Evolutionary conservation across 225 moss, liverwort and hornwort genomes (phyloP), one percentile per base, ranked within the genome.

Genomic region (Polytrichum formosum): DNA sequence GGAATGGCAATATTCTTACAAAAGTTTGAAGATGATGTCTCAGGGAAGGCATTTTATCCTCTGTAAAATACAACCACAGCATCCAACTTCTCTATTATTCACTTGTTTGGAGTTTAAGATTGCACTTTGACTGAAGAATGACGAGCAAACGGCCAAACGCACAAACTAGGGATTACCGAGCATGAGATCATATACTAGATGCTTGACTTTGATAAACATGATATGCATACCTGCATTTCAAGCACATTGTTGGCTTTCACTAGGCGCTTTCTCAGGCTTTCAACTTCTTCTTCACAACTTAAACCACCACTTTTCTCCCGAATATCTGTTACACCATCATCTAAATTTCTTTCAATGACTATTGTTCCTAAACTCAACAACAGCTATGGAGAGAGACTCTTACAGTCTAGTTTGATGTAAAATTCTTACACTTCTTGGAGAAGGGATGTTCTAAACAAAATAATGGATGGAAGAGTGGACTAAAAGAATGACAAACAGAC

Each of bases 1-100:
- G 46, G 0, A 46, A 46, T 46, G 46, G 46, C 46, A 46, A 46
- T 46, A 13, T 46, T 46, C 46, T 46, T 46, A 46, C 46, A 46
- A 46, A 46, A 46, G 2, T 16, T 46, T 46, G 46, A 46, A 46
- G 13, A 46, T 13, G 66, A 25, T 26, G 29, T 30, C 59, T 80
- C 91, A 91, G 66, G 93, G 93, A 68, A 93, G 84, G 67, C 89
- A 93, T 75, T 84, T 91, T 53, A 82, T 84, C 74, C 93, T 87
- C 93, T 93, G 91, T 77, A 79, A 60, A 65, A 75, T 20, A 55
- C 35, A 28, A 73, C 67, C 65, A 65, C 35, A 30, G 13, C 28
- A 79, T 46, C 6, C 18, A 73, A 18, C 69, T 55, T 29, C 55
- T 31, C 18, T 59, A 60, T 54, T 17, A 18, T 18, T 26, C 20